phyloP scores from a whole-genome alignment of 306 rosid genomes.

The Vigna angularis region DNA sequence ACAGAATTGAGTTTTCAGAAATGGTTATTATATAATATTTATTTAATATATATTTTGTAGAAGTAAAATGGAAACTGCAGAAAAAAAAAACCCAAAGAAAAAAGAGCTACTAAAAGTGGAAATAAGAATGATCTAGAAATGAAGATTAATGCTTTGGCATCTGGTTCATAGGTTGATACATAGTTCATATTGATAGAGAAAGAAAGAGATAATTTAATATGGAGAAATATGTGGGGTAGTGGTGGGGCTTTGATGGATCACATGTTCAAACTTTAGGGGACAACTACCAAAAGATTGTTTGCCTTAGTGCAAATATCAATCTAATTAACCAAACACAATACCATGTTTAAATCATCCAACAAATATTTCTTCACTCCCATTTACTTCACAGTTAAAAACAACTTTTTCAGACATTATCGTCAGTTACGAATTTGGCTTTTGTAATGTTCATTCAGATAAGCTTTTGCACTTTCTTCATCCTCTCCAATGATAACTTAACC shows the following conservation, averaged over 20 bases:
- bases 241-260: slow-evolving; percentile 48
- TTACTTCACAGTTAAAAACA: slow-evolving; percentile 48
- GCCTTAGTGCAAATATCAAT: slow-evolving; percentile 48
- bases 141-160: slow-evolving; percentile 36
- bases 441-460: slow-evolving; percentile 52
- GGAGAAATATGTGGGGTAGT: slow-evolving; percentile 47
- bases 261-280: slow-evolving; percentile 65
- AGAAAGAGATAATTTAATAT: not conserved
- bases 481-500: slow-evolving; percentile 46
- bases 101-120: not conserved
- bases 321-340: slow-evolving; percentile 41
- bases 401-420: slow-evolving; percentile 16
- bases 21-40: no score
- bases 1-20: no score
- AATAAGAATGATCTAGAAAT: not conserved
- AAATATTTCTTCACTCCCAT: not conserved
- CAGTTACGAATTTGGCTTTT: slow-evolving; percentile 31
- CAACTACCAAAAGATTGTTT: slow-evolving; percentile 53
- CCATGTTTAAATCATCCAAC: not conserved
- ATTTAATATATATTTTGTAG: no score
- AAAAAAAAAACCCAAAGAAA: no score
- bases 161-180: not conserved
- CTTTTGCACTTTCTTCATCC: slow-evolving; percentile 37
- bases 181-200: not conserved
- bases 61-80: no score